Percentiles rank a stretch among this genome's conserved stretches.
Evolutionary conservation across 2,329 filamentous ascomycete genomes (phyloP).

Genomic region (Simplicillium sp.): DNA sequence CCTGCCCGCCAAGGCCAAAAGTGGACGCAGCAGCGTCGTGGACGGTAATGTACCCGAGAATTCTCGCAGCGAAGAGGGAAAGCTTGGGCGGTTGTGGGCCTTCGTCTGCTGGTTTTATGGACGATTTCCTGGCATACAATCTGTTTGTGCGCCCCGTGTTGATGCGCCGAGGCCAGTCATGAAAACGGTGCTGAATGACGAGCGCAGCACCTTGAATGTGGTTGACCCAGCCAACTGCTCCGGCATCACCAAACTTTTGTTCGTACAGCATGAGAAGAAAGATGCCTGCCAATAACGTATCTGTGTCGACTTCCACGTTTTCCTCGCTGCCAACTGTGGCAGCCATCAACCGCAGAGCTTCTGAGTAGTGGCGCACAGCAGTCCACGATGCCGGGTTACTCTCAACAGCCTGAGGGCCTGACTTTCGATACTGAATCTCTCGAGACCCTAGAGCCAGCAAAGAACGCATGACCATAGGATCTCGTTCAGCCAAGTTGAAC

Average conservation of each 20-base stretch:
- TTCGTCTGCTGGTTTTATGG: not conserved
- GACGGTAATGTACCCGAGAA: slow-evolving; percentile 22
- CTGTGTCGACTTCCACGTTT: slow-evolving; percentile 15
- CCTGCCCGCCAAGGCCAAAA: slow-evolving; percentile 21
- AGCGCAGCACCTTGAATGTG: slow-evolving; percentile 22
- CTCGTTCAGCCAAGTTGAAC: slow-evolving; percentile 19
- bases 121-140: not conserved
- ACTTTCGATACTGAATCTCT: slow-evolving; percentile 19
- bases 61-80: slow-evolving; percentile 21
- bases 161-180: slow-evolving; percentile 6
- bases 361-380: slow-evolving; percentile 20
- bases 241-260: slow-evolving; percentile 25
- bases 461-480: slow-evolving; percentile 26
- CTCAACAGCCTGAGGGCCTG: slow-evolving; percentile 4
- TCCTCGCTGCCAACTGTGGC: slow-evolving; percentile 16
- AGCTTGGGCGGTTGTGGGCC: slow-evolving; percentile 7
- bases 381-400: slow-evolving; percentile 6
- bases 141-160: not conserved
- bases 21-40: slow-evolving; percentile 20
- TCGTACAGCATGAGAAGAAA: slow-evolving; percentile 27
- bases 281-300: slow-evolving; percentile 18
- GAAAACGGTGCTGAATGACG: slow-evolving; percentile 17
- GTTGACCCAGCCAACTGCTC: slow-evolving; percentile 17
- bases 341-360: slow-evolving; percentile 20
- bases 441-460: slow-evolving; percentile 21